A percentile compares a stretch with the other conserved stretches of the same genome.
Evolutionary conservation across 164 flowering plant species (phyloP).

Genomic region (Amborella trichopoda): DNA sequence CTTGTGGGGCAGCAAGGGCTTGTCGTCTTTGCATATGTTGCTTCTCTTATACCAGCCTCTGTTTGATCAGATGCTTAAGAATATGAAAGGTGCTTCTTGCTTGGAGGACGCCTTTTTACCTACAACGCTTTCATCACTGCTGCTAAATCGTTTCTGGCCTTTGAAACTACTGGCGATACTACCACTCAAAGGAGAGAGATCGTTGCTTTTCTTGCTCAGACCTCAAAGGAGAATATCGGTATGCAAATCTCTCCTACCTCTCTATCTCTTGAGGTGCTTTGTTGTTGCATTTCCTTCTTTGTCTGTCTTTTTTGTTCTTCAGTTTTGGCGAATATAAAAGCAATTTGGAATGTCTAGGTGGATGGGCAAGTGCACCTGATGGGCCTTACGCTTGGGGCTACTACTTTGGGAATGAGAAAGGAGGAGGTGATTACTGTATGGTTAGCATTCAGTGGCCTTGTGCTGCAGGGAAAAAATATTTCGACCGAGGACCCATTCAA

Average conservation of each 20-base stretch:
- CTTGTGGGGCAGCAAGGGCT: too few species aligned
- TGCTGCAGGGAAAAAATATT: slow-evolving; percentile 3
- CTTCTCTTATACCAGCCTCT: too few species aligned
- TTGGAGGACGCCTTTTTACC: slow-evolving; percentile 18
- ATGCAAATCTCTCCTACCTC: too few species aligned
- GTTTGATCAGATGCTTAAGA: slow-evolving; percentile 3
- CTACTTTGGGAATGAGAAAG: slow-evolving; percentile 11
- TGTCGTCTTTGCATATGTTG: too few species aligned
- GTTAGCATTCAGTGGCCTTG: slow-evolving; percentile 7
- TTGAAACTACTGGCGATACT: slow-evolving; percentile 26
- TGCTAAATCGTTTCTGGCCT: slow-evolving; percentile 20
- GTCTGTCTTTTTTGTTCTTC: too few species aligned
- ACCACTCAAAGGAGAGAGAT: slow-evolving; percentile 13
- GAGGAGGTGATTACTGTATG: slow-evolving; percentile 6
- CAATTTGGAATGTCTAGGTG: too few species aligned
- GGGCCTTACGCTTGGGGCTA: slow-evolving; percentile 30
- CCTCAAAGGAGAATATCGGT: slow-evolving; percentile 11
- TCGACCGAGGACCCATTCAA: slow-evolving; percentile 10
- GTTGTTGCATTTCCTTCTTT: too few species aligned
- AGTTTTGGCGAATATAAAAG: too few species aligned
- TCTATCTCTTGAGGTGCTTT: too few species aligned
- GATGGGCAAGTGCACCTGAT: slow-evolving; percentile 18
- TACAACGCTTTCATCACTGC: slow-evolving; percentile 34
- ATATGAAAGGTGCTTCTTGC: slow-evolving; percentile 2
- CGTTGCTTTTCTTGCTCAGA: slow-evolving; percentile 11